Evolutionary conservation across 202 grass and related monocot genomes (phyloP).

Genomic region (Carex sylvatica): DNA sequence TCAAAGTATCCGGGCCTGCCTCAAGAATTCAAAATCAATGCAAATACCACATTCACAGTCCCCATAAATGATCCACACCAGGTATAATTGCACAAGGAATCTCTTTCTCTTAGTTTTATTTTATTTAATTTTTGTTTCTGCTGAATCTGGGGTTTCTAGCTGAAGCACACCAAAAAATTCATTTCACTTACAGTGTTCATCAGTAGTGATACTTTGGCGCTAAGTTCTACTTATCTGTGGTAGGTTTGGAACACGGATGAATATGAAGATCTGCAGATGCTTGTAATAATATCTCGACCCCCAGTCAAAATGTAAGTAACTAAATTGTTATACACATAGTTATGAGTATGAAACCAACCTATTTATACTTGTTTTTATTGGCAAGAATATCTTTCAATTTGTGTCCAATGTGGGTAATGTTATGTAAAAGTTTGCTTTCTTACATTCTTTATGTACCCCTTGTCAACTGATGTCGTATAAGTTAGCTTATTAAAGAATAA

Average conservation of each 20-base stretch:
- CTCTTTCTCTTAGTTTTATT: neutral
- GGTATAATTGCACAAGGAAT: constrained; percentile 29
- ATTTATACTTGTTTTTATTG: neutral
- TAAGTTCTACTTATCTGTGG: neutral
- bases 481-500: neutral
- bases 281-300: constrained; percentile 82
- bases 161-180: neutral
- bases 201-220: constrained; percentile 1
- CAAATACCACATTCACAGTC: constrained; percentile 77
- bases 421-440: neutral
- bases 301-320: constrained; percentile 82
- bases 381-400: neutral
- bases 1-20: constrained; percentile 57
- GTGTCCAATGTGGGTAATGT: neutral
- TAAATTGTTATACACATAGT: neutral
- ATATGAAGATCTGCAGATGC: constrained; percentile 71
- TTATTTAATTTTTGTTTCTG: neutral
- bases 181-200: neutral
- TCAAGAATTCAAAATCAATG: constrained; percentile 47
- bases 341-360: neutral
- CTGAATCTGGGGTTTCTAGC: neutral
- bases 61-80: constrained; percentile 91
- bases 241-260: constrained; percentile 89
- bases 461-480: neutral
- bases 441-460: neutral